Conservation (phyloP, 2,329 filamentous ascomycete species). For the Herpomyces periplanetae region DNA sequence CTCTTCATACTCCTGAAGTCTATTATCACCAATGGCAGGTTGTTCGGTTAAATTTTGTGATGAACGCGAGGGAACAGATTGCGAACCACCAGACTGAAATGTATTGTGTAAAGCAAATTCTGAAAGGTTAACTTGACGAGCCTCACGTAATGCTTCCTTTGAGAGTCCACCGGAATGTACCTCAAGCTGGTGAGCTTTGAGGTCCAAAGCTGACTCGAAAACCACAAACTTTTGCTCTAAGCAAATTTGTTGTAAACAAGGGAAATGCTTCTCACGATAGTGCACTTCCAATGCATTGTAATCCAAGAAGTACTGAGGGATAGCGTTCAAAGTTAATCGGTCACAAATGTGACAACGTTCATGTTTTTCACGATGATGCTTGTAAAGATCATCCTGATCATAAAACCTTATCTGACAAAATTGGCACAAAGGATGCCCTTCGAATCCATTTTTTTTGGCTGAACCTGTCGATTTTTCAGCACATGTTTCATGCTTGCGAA, state of each 20-base stretch:
- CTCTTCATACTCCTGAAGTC: conserved; percentile 9
- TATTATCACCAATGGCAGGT: conserved; percentile 16
- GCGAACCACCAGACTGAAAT: too few species aligned
- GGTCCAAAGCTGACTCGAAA: conserved; percentile 68
- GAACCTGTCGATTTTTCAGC: conserved; percentile 72
- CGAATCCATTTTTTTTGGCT: conserved; percentile 72
- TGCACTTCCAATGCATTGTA: conserved; percentile 56
- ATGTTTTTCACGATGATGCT: conserved; percentile 70
- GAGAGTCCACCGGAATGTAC: conserved; percentile 39
- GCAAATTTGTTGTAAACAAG: conserved; percentile 52
- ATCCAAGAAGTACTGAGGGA: conserved; percentile 64
- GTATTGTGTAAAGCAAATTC: conserved; percentile 38
- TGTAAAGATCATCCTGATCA: conserved; percentile 69
- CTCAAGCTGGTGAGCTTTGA: conserved; percentile 67
- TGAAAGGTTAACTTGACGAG: conserved; percentile 48
- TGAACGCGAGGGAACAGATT: too few species aligned
- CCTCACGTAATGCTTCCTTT: conserved; percentile 47
- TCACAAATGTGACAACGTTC: conserved; percentile 88
- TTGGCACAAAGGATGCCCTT: conserved; percentile 64
- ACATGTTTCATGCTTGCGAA: conserved; percentile 52
- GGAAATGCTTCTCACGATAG: conserved; percentile 50
- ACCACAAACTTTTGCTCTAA: conserved; percentile 92
- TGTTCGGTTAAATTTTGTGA: too few species aligned
- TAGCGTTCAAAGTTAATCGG: conserved; percentile 16
- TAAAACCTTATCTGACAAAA: conserved; percentile 83